These are phyloP conservation scores for thale cress (Arabidopsis thaliana) DNA, from an alignment of 345 rosid species.

Conservation along the genomic window TAIR10.1 NC_003074.8:150501-151000, in stretches of 20 bases:
- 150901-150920: constrained; percentile 74
- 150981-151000: neutral
- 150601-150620: neutral
- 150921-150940: constrained; percentile 47
- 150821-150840: constrained; percentile 49
- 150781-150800: neutral
- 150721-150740: neutral
- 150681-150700: neutral
- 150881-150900: constrained; percentile 89
- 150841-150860: constrained; percentile 77
- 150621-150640: constrained; percentile 2
- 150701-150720: constrained; percentile 1
- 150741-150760: neutral
- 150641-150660: neutral
- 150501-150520: constrained; percentile 80
- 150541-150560: constrained; percentile 79
- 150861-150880: constrained; percentile 95
- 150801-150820: neutral
- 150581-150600: constrained; percentile 80
- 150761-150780: neutral
- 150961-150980: neutral
- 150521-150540: constrained; percentile 77
- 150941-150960: neutral
- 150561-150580: constrained; percentile 98
- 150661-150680: neutral